A percentile compares a stretch with the other conserved stretches of the same genome.
Evolutionary conservation across 331 rosid species (phyloP).

Genomic region (Phaseolus coccineus): DNA sequence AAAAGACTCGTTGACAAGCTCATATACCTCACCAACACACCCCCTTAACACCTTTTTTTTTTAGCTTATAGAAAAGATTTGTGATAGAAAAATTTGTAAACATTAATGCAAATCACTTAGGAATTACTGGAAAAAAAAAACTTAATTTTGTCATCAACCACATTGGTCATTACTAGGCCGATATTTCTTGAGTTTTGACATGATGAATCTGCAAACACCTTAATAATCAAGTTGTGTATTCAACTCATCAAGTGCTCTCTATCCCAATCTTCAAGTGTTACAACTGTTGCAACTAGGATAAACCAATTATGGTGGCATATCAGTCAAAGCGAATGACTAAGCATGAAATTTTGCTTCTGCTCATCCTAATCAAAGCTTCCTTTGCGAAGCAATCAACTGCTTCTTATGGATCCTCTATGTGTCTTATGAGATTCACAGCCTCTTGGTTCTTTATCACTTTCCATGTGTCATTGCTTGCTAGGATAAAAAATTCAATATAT

Average conservation of each 20-base stretch:
- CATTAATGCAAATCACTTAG: neutral
- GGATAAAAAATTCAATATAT: conserved; percentile 71
- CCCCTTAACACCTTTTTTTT: too few relatives aligned
- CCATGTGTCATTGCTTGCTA: conserved; percentile 88
- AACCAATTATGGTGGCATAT: conserved; percentile 3
- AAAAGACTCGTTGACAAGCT: too few relatives aligned
- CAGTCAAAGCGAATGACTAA: conserved; percentile 81
- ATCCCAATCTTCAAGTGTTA: neutral
- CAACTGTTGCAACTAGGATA: neutral
- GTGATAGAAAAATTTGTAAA: neutral
- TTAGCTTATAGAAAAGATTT: too few relatives aligned
- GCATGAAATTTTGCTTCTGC: conserved; percentile 76
- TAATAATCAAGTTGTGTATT: conserved; percentile 3
- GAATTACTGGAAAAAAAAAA: neutral
- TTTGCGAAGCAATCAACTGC: conserved; percentile 85
- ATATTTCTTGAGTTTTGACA: neutral
- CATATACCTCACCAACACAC: too few relatives aligned
- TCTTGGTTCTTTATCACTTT: conserved; percentile 91
- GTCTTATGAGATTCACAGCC: conserved; percentile 81
- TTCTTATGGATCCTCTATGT: conserved; percentile 78
- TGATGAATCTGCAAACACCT: conserved; percentile 3
- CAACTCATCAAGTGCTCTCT: neutral
- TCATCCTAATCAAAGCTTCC: conserved; percentile 76
- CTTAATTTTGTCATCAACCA: neutral
- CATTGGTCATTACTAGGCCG: neutral